phyloP scores from a whole-genome alignment of 768 basidiomycete species.

The Boletus tomentosulus region DNA sequence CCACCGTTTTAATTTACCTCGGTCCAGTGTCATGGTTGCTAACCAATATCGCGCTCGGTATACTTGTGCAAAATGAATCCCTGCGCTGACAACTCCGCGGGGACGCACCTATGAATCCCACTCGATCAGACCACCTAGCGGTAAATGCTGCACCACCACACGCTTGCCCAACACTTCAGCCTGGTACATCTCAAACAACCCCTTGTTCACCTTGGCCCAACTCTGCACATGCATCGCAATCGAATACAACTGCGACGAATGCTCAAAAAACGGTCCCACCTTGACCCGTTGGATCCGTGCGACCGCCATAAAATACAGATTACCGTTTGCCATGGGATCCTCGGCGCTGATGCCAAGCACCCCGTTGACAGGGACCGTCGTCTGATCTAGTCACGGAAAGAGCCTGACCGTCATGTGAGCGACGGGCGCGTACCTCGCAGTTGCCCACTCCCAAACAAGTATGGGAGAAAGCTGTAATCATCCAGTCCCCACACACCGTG shows the following conservation, averaged over 20 bases:
- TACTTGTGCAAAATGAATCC: too few relatives aligned
- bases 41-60: not conserved
- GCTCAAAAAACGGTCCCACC: conserved; percentile 85
- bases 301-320: conserved; percentile 78
- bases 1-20: conserved; percentile 6
- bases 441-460: conserved; percentile 89
- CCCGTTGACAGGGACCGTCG: conserved; percentile 57
- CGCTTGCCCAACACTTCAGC: conserved; percentile 91
- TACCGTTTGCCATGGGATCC: conserved; percentile 36
- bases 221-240: conserved; percentile 86
- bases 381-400: conserved; percentile 46
- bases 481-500: conserved; percentile 99
- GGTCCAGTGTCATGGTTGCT: not conserved
- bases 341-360: conserved; percentile 46
- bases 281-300: conserved; percentile 78
- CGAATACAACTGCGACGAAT: conserved; percentile 84
- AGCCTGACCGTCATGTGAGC: not conserved
- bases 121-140: conserved; percentile 75
- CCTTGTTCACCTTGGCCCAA: conserved; percentile 88
- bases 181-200: conserved; percentile 96
- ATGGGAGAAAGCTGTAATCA: conserved; percentile 85
- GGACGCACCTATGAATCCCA: conserved; percentile 41
- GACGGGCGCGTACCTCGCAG: conserved; percentile 55
- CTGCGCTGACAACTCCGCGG: not conserved
- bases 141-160: conserved; percentile 95